phyloP scores from a whole-genome alignment of 805 yeast genomes.

The Ogataea wickerhamii region DNA sequence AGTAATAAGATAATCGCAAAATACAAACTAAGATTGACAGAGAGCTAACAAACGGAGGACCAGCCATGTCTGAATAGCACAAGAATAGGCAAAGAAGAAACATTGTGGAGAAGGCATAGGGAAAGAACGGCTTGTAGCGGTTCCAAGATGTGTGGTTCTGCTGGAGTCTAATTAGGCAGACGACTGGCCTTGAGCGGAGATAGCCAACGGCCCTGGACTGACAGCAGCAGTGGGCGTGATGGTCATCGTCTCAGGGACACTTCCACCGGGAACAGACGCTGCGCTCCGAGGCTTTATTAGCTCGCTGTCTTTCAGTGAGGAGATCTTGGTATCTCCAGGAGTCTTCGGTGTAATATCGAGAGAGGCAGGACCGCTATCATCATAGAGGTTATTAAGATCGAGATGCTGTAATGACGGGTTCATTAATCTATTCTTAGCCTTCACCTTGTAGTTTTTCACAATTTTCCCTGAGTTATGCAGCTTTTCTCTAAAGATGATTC shows the following conservation, averaged over 20 bases:
- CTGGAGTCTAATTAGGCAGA: too few species aligned
- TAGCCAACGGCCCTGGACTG: background rate
- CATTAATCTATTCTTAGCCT: constrained; percentile 21
- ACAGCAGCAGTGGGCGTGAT: background rate
- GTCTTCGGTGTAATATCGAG: constrained; percentile 27
- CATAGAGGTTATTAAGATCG: constrained; percentile 21
- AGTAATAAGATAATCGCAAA: too few species aligned
- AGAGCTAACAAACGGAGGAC: background rate
- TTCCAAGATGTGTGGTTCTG: too few species aligned
- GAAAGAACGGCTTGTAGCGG: background rate
- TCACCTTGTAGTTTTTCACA: constrained; percentile 16
- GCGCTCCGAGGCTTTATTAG: constrained; percentile 6
- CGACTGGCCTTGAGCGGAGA: background rate
- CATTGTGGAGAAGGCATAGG: background rate
- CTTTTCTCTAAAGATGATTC: constrained; percentile 16
- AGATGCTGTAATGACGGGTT: constrained; percentile 27
- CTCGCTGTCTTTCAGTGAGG: constrained; percentile 1
- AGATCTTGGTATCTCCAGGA: constrained; percentile 44
- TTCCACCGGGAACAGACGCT: constrained; percentile 3
- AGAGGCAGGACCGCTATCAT: constrained; percentile 13
- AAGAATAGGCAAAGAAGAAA: background rate
- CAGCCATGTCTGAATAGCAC: background rate
- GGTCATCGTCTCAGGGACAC: background rate
- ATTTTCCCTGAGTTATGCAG: constrained; percentile 12
- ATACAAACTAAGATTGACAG: background rate